These are phyloP conservation scores for Medicago arabica DNA, from an alignment of 306 rosid species.

Conservation along the genomic window DNA sequence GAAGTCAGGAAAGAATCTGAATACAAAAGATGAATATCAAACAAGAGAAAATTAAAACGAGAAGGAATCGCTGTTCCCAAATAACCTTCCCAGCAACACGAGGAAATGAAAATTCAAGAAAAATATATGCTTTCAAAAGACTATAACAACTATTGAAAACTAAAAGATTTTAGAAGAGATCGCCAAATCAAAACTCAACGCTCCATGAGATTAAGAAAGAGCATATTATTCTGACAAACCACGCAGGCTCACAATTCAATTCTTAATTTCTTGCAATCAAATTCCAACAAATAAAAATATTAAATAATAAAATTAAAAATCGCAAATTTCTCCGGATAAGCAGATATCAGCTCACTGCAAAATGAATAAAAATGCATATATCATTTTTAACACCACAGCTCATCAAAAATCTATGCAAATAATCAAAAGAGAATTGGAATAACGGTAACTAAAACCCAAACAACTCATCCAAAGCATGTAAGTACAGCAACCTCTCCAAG, in stretches of 20 bases:
- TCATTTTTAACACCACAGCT: neutral
- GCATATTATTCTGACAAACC: neutral
- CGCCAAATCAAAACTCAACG: neutral
- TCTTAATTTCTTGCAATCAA: neutral
- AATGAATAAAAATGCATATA: neutral
- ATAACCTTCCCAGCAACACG: neutral
- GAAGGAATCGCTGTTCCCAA: neutral
- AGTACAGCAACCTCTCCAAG: neutral
- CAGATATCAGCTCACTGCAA: neutral
- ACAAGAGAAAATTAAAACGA: neutral
- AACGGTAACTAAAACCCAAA: neutral
- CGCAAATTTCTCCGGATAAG: neutral
- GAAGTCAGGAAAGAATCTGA: neutral
- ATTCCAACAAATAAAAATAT: neutral
- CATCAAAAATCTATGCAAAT: neutral
- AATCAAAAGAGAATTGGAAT: neutral
- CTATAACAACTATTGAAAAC: neutral
- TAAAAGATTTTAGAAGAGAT: neutral
- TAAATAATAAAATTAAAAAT: neutral
- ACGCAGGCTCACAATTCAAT: neutral
- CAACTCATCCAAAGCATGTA: neutral
- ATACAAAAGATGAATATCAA: neutral
- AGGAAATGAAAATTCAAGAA: neutral
- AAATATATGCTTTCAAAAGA: neutral
- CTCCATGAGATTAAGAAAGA: neutral